A percentile compares a stretch with the other conserved stretches of the same genome.
These are phyloP conservation scores for Phtheirospermum japonicum DNA, from an alignment of 257 asterid genomes.

Conservation along the genomic window DNA sequence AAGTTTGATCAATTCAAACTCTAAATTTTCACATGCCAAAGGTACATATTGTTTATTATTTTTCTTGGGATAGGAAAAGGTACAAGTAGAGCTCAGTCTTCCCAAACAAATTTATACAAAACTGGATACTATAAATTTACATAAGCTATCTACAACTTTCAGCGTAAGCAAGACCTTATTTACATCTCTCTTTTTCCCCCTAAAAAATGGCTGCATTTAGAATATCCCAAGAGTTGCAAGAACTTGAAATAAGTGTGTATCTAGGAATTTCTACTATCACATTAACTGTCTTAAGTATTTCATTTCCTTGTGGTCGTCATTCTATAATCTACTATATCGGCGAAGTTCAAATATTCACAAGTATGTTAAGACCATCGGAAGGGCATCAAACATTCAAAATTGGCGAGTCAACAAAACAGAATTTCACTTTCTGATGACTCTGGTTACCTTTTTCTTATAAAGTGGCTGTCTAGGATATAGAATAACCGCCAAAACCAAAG, in stretches of 20 bases:
- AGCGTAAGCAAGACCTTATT: conserved; percentile 8
- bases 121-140: conserved; percentile 11
- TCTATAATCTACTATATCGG: neutral
- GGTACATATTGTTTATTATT: too few species aligned
- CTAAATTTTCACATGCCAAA: too few species aligned
- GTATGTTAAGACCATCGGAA: neutral
- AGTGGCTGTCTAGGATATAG: conserved; percentile 51
- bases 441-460: conserved; percentile 29
- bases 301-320: neutral
- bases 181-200: conserved; percentile 23
- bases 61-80: neutral
- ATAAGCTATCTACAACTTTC: conserved; percentile 22
- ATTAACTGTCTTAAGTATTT: conserved; percentile 1
- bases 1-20: too few species aligned
- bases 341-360: neutral
- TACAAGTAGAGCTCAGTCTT: conserved; percentile 15
- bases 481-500: conserved; percentile 50
- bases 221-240: conserved; percentile 2
- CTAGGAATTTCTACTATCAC: conserved; percentile 2
- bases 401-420: conserved; percentile 11
- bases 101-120: conserved; percentile 15
- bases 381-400: conserved; percentile 8
- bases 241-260: neutral
- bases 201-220: conserved; percentile 28
- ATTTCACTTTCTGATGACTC: conserved; percentile 36